Conservation (phyloP, 2,329 filamentous ascomycete genomes). For the Neofusicoccum sp. region DNA sequence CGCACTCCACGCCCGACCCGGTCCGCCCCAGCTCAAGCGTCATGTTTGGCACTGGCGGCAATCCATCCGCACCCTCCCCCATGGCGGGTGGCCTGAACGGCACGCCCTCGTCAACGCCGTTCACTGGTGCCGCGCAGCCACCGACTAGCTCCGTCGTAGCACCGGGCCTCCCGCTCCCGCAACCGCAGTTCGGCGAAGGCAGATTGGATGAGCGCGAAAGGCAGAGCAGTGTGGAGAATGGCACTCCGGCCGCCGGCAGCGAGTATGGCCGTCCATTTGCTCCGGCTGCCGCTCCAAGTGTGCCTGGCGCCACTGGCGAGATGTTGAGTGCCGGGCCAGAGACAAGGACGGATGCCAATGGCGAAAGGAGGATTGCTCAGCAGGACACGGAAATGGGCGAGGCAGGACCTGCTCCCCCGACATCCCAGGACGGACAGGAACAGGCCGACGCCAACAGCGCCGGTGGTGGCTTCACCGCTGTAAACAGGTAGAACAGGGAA, state of each 20-base stretch:
- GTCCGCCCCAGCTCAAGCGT: constrained; percentile 18
- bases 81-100: constrained; percentile 33
- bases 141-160: constrained; percentile 28
- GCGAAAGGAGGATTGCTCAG: constrained; percentile 26
- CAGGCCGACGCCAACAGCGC: constrained; percentile 2
- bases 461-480: constrained; percentile 35
- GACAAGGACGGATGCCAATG: constrained; percentile 31
- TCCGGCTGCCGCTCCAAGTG: constrained; percentile 20
- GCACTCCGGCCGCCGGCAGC: constrained; percentile 25
- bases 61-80: constrained; percentile 27
- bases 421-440: neutral
- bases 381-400: constrained; percentile 41
- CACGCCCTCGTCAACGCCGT: constrained; percentile 6
- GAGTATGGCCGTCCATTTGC: constrained; percentile 28
- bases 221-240: constrained; percentile 21
- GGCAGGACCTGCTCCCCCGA: constrained; percentile 19
- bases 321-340: constrained; percentile 21
- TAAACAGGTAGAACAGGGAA: constrained; percentile 31
- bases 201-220: constrained; percentile 19
- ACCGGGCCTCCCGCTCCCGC: constrained; percentile 21
- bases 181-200: constrained; percentile 20
- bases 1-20: constrained; percentile 40
- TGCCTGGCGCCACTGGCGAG: constrained; percentile 15
- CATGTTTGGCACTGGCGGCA: constrained; percentile 24
- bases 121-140: constrained; percentile 22